Evolutionary conservation across 805 yeast species (phyloP).

Genomic region (Ogataea saltuana): DNA sequence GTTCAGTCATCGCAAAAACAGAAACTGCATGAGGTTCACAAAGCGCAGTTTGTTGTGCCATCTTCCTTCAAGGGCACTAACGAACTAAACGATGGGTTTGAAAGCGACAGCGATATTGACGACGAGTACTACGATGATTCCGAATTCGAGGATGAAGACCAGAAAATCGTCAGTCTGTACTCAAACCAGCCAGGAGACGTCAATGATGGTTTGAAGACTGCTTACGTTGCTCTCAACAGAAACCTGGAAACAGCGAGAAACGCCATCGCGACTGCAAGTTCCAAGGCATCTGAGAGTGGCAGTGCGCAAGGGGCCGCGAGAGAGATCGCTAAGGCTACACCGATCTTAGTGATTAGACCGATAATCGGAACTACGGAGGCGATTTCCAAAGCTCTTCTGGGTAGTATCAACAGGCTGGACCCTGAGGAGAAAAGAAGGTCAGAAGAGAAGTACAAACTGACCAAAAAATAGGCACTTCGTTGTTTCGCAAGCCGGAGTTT

Average conservation of each 20-base stretch:
- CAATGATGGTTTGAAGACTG: constrained; percentile 72
- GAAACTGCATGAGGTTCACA: constrained; percentile 5
- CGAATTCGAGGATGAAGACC: constrained; percentile 37
- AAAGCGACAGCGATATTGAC: constrained; percentile 30
- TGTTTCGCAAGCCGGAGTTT: background rate
- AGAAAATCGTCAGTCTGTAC: constrained; percentile 63
- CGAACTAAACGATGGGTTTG: constrained; percentile 18
- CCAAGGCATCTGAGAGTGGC: constrained; percentile 63
- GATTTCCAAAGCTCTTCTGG: constrained; percentile 76
- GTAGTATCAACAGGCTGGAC: constrained; percentile 79
- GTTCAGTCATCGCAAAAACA: background rate
- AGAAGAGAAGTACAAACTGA: constrained; percentile 62
- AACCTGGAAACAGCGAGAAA: constrained; percentile 67
- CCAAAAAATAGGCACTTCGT: background rate
- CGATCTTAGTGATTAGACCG: constrained; percentile 78
- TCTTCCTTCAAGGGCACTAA: constrained; percentile 8
- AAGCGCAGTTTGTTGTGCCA: constrained; percentile 14
- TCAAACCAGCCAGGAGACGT: constrained; percentile 79
- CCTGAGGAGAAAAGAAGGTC: constrained; percentile 58
- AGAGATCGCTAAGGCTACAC: constrained; percentile 73
- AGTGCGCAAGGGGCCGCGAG: constrained; percentile 66
- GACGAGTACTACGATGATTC: constrained; percentile 29
- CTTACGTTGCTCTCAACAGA: constrained; percentile 68
- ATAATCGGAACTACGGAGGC: constrained; percentile 93
- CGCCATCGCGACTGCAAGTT: constrained; percentile 59